phyloP scores from a whole-genome alignment of 441 rosid genomes.

The Erodium trifolium region DNA sequence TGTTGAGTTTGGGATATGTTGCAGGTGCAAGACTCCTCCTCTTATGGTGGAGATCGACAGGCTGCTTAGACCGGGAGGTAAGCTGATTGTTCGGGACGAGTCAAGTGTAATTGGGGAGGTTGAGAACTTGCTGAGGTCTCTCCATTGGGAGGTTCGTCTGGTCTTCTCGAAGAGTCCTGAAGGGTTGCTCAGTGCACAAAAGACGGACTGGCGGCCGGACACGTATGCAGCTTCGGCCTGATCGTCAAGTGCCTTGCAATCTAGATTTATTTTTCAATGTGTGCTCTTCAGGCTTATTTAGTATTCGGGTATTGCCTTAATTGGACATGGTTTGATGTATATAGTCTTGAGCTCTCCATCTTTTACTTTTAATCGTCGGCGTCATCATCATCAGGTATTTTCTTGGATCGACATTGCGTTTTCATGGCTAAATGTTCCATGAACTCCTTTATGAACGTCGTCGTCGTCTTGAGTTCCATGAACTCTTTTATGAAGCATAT shows the following conservation, averaged over 20 bases:
- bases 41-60: constrained; percentile 86
- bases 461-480: no score
- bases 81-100: constrained; percentile 63
- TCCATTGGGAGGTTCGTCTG: constrained; percentile 72
- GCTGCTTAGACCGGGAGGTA: constrained; percentile 83
- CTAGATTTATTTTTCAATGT: not conserved
- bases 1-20: not conserved
- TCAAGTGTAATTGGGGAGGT: constrained; percentile 49
- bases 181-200: constrained; percentile 77
- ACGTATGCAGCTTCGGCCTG: constrained; percentile 5
- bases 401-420: no score
- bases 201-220: constrained; percentile 78
- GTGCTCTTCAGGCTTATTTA: not conserved
- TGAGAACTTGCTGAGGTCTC: constrained; percentile 63
- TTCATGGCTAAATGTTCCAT: no score
- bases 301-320: no score
- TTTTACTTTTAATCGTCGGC: no score
- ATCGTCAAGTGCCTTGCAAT: not conserved
- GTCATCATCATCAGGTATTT: no score
- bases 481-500: no score
- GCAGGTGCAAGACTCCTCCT: constrained; percentile 72
- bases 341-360: no score
- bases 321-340: no score
- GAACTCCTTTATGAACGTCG: no score
- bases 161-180: constrained; percentile 66